Conservation (phyloP, 2,329 filamentous ascomycete genomes). For the Cyanodermella asteris region DNA sequence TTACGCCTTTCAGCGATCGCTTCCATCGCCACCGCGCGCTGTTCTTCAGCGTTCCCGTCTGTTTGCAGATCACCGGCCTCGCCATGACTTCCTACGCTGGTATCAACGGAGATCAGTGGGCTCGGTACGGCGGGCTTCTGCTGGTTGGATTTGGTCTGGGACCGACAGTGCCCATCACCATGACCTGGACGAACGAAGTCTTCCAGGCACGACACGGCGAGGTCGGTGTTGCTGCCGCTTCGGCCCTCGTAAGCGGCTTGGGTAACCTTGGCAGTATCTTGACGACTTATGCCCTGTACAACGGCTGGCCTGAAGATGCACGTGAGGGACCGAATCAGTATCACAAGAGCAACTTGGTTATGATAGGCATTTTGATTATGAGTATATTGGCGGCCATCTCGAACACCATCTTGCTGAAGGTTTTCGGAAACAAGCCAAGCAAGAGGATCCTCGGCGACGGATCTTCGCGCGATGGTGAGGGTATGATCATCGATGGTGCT, state of each 20-base stretch:
- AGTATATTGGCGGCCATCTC: slow-evolving; percentile 52
- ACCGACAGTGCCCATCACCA: slow-evolving; percentile 77
- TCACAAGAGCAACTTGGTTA: slow-evolving; percentile 63
- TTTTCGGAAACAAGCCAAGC: slow-evolving; percentile 14
- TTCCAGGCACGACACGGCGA: slow-evolving; percentile 80
- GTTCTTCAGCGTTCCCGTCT: slow-evolving; percentile 58
- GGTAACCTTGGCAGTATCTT: slow-evolving; percentile 72
- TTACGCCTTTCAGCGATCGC: slow-evolving; percentile 69
- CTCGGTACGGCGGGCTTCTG: slow-evolving; percentile 68
- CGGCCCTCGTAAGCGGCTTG: slow-evolving; percentile 65
- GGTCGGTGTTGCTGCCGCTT: slow-evolving; percentile 70
- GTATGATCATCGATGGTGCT: slow-evolving; percentile 16
- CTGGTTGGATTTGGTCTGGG: slow-evolving; percentile 80
- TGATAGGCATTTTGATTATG: slow-evolving; percentile 63
- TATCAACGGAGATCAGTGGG: slow-evolving; percentile 43
- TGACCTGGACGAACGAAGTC: slow-evolving; percentile 82
- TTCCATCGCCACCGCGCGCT: slow-evolving; percentile 61
- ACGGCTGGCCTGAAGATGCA: slow-evolving; percentile 62
- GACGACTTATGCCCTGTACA: slow-evolving; percentile 76
- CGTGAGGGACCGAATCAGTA: slow-evolving; percentile 47
- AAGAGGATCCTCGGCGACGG: slow-evolving; percentile 12
- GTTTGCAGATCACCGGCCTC: slow-evolving; percentile 63
- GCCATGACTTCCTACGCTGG: slow-evolving; percentile 57
- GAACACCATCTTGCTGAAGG: slow-evolving; percentile 43
- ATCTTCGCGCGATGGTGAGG: slow-evolving; percentile 8